phyloP scores from a whole-genome alignment of 257 asterid species.

The Solanum raphanifolium region DNA sequence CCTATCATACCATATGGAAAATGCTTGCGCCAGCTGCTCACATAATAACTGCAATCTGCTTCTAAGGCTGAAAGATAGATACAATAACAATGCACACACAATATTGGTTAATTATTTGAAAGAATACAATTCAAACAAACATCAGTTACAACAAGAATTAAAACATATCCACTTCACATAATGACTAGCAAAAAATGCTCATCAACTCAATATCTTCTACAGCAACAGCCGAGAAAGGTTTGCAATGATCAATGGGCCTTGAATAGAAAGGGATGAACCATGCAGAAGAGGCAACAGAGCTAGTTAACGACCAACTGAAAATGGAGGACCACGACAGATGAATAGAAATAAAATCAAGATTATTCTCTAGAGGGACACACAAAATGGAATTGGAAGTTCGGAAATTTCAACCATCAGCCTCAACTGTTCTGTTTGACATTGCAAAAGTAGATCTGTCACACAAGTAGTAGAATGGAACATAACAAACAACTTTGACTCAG shows the following conservation, averaged over 20 bases:
- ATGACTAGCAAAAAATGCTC: not conserved
- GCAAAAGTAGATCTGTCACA: not conserved
- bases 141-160: conserved; percentile 2
- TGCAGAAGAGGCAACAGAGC: not conserved
- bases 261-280: not conserved
- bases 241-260: not conserved
- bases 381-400: not conserved
- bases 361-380: not conserved
- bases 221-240: not conserved
- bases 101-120: conserved; percentile 29
- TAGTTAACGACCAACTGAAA: not conserved
- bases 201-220: not conserved
- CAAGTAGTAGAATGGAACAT: not conserved
- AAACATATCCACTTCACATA: not conserved
- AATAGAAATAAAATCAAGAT: not conserved
- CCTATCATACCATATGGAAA: conserved; percentile 55
- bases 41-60: conserved; percentile 45
- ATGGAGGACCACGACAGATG: not conserved
- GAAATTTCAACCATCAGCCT: not conserved
- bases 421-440: not conserved
- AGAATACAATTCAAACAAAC: conserved; percentile 7
- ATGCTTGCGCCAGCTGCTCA: conserved; percentile 42
- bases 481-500: not conserved
- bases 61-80: conserved; percentile 38
- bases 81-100: conserved; percentile 19